Conservation (phyloP, 164 flowering plant genomes). For the Sedum album region DNA sequence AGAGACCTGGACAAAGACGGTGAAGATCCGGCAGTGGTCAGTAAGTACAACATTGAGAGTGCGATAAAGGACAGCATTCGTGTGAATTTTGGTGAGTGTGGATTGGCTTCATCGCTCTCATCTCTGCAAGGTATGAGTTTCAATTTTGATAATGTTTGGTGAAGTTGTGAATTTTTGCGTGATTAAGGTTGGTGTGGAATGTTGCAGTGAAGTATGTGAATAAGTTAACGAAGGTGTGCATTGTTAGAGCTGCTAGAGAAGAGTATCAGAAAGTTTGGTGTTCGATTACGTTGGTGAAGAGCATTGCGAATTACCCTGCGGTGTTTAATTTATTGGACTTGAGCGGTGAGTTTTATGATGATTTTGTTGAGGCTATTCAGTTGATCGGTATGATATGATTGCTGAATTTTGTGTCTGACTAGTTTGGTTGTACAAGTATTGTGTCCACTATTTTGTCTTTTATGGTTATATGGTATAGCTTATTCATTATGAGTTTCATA, state of each 20-base stretch:
- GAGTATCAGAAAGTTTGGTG: conserved; percentile 75
- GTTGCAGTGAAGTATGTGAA: conserved; percentile 84
- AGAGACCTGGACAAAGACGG: conserved; percentile 29
- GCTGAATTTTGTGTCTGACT: too few relatives aligned
- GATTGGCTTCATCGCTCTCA: conserved; percentile 61
- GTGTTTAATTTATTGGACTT: conserved; percentile 58
- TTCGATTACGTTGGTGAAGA: conserved; percentile 74
- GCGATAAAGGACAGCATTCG: conserved; percentile 82
- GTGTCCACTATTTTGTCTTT: not conserved
- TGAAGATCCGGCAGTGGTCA: conserved; percentile 60
- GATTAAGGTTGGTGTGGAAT: not conserved
- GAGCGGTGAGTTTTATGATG: conserved; percentile 50
- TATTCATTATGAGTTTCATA: too few relatives aligned
- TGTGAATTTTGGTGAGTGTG: conserved; percentile 83
- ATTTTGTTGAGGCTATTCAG: too few relatives aligned
- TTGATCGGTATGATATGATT: too few relatives aligned
- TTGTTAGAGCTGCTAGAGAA: conserved; percentile 62
- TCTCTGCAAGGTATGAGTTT: conserved; percentile 57
- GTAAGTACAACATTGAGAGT: conserved; percentile 46
- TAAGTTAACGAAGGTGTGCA: conserved; percentile 72
- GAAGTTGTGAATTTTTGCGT: not conserved
- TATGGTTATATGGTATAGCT: too few relatives aligned
- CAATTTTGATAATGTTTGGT: not conserved
- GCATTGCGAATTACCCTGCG: conserved; percentile 66
- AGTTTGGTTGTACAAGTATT: not conserved